A percentile compares a stretch with the other conserved stretches of the same genome.
Conservation (phyloP, 495 filamentous ascomycete species). For the Lindgomyces ingoldianus region DNA sequence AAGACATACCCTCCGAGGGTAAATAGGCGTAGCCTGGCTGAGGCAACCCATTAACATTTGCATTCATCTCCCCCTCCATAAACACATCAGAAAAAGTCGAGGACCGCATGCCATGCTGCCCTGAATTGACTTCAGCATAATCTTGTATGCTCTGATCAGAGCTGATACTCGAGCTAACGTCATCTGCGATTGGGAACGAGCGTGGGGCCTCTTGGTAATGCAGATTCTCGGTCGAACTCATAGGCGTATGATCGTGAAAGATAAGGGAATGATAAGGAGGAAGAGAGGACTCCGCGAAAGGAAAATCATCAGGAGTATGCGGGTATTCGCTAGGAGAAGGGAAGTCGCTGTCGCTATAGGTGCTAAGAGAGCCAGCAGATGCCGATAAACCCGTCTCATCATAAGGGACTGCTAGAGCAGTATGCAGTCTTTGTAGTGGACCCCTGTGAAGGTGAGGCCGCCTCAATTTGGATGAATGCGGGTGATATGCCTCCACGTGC, state of each 20-base stretch:
- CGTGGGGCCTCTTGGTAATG: constrained; percentile 35
- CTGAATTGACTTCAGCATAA: constrained; percentile 34
- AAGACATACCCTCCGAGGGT: constrained; percentile 39
- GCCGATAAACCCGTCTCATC: constrained; percentile 47
- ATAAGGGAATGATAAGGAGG: constrained; percentile 30
- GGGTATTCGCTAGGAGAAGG: constrained; percentile 50
- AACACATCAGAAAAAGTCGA: constrained; percentile 32
- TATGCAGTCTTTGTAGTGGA: constrained; percentile 48
- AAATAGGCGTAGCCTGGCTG: constrained; percentile 35
- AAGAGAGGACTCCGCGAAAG: constrained; percentile 37
- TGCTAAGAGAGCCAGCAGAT: constrained; percentile 48
- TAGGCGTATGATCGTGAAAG: constrained; percentile 31
- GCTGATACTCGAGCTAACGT: constrained; percentile 45
- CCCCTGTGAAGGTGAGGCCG: constrained; percentile 33
- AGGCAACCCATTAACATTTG: constrained; percentile 30
- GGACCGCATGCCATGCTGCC: constrained; percentile 22
- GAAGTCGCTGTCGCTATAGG: constrained; percentile 51
- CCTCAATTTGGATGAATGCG: constrained; percentile 37
- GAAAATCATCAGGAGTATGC: constrained; percentile 41
- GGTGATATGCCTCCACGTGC: constrained; percentile 37
- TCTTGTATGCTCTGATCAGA: constrained; percentile 43
- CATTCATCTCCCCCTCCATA: constrained; percentile 32
- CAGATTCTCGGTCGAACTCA: constrained; percentile 37
- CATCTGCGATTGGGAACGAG: constrained; percentile 39
- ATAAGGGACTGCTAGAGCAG: constrained; percentile 43